Percentiles rank a stretch among this genome's conserved stretches.
Conservation (phyloP, 345 rosid species). For the Lenwebbia sp. region DNA sequence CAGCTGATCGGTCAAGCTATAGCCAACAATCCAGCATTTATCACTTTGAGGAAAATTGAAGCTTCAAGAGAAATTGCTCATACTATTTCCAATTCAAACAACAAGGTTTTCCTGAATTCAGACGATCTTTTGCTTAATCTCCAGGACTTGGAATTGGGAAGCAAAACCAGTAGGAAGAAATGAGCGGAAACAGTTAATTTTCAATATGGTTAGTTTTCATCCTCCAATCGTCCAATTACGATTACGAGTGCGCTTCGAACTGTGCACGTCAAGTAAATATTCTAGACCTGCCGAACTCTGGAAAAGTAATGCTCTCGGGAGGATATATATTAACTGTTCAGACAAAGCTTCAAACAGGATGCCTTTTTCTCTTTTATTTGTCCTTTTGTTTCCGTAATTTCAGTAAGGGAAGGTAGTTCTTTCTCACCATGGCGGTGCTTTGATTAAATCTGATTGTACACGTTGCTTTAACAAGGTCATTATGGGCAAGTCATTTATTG, state of each 20-base stretch:
- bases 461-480: background rate
- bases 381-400: background rate
- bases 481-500: background rate
- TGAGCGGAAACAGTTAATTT: background rate
- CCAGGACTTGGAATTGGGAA: conserved; percentile 52
- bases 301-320: background rate
- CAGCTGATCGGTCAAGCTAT: conserved; percentile 93
- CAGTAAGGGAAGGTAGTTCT: background rate
- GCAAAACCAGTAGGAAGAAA: conserved; percentile 22
- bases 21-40: conserved; percentile 93
- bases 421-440: background rate
- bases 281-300: background rate
- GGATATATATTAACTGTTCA: background rate
- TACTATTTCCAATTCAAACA: conserved; percentile 60
- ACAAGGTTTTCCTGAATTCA: conserved; percentile 71
- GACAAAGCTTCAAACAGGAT: background rate
- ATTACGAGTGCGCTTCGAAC: background rate
- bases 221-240: background rate
- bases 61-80: conserved; percentile 93
- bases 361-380: background rate
- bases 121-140: conserved; percentile 77
- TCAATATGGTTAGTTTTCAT: background rate
- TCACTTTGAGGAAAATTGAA: conserved; percentile 86
- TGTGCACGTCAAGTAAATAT: background rate
- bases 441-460: background rate